phyloP scores from a whole-genome alignment of 768 basidiomycete genomes.

The Rhizopogon vulgaris region DNA sequence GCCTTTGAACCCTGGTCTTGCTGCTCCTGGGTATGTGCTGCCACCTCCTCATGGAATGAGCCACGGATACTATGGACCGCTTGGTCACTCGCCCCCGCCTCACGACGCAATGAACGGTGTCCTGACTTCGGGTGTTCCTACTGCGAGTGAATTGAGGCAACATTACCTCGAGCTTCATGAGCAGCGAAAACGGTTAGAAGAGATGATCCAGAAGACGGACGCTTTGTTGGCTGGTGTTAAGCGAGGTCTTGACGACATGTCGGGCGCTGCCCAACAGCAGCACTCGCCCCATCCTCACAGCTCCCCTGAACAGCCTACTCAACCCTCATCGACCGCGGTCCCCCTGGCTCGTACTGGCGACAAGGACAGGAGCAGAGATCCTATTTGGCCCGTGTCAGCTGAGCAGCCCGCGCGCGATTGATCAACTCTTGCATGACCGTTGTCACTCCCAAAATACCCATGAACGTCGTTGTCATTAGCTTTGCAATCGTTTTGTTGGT shows the following conservation, averaged over 20 bases:
- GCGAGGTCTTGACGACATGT: conserved; percentile 74
- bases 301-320: conserved; percentile 18
- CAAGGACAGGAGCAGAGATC: conserved; percentile 23
- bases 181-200: conserved; percentile 60
- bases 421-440: neutral
- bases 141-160: conserved; percentile 57
- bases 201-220: conserved; percentile 72
- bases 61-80: conserved; percentile 31
- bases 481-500: conserved; percentile 24
- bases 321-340: conserved; percentile 9
- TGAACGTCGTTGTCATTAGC: conserved; percentile 6
- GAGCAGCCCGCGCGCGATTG: conserved; percentile 22
- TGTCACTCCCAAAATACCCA: neutral
- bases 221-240: conserved; percentile 65
- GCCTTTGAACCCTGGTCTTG: conserved; percentile 48
- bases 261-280: conserved; percentile 28
- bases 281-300: conserved; percentile 19
- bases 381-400: conserved; percentile 24
- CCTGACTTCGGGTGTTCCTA: conserved; percentile 30
- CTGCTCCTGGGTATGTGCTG: conserved; percentile 33
- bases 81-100: conserved; percentile 31
- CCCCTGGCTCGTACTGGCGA: conserved; percentile 20
- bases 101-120: conserved; percentile 26
- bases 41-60: conserved; percentile 32
- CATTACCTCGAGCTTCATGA: conserved; percentile 64